A percentile compares a stretch with the other conserved stretches of the same genome.
Conservation (phyloP, 805 yeast species). For the Babjeviella inositovora region DNA sequence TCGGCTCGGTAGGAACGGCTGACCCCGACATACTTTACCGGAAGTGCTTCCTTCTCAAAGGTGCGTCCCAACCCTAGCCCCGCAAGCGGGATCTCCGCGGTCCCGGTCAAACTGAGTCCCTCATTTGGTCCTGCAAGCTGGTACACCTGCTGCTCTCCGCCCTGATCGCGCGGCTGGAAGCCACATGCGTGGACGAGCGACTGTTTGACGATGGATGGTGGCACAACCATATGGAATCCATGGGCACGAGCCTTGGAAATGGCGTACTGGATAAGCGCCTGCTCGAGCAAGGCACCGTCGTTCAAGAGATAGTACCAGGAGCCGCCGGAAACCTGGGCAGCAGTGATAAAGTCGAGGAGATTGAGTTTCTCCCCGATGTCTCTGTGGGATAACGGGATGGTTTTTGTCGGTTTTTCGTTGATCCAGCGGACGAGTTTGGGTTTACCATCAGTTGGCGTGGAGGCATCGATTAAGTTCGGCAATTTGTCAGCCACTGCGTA, state of each 20-base stretch:
- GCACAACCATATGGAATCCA: conserved; percentile 60
- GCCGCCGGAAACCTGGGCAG: conserved; percentile 64
- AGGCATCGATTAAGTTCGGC: conserved; percentile 45
- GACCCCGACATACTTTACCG: conserved; percentile 57
- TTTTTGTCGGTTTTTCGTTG: conserved; percentile 20
- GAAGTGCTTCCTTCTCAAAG: conserved; percentile 23
- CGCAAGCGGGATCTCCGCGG: conserved; percentile 92
- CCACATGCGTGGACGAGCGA: conserved; percentile 85
- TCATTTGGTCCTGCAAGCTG: conserved; percentile 27
- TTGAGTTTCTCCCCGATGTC: conserved; percentile 52
- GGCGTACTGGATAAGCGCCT: conserved; percentile 75
- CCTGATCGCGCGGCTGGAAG: conserved; percentile 81
- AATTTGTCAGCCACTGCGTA: conserved; percentile 24
- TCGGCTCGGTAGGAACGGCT: conserved; percentile 88
- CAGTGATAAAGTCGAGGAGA: conserved; percentile 54
- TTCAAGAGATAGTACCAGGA: conserved; percentile 79
- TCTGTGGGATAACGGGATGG: conserved; percentile 37
- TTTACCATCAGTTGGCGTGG: conserved; percentile 22
- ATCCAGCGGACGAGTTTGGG: conserved; percentile 34
- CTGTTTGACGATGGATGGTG: conserved; percentile 74
- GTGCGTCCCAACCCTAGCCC: conserved; percentile 47
- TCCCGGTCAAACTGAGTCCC: conserved; percentile 65
- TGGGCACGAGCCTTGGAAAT: conserved; percentile 42
- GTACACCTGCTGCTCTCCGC: conserved; percentile 77
- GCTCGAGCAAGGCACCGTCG: conserved; percentile 80